Percentiles rank a stretch among this genome's conserved stretches.
Conservation (phyloP, 2,329 filamentous ascomycete genomes). For the Arthrinium phaeospermum region DNA sequence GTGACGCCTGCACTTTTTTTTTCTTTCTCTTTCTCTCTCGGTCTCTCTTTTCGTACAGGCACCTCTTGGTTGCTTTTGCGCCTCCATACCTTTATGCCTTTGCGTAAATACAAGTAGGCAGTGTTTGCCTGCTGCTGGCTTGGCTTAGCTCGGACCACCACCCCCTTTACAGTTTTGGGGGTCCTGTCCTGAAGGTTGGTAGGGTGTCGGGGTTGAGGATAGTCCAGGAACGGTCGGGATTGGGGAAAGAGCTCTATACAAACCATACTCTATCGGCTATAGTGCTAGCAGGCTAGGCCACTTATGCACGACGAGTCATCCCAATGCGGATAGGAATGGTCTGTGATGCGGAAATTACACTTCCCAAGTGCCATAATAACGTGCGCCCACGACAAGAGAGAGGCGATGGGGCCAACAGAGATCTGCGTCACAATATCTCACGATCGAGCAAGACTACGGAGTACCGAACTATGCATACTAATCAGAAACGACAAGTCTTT, state of each 20-base stretch:
- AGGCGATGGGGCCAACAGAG: not conserved
- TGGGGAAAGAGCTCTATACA: not conserved
- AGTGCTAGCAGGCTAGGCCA: not conserved
- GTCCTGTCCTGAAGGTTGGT: not conserved
- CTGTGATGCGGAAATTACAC: constrained; percentile 11
- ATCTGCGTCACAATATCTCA: not conserved
- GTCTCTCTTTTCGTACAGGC: not conserved
- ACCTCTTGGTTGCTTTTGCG: not conserved
- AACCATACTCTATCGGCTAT: constrained; percentile 2
- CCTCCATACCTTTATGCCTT: not conserved
- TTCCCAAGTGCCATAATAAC: not conserved
- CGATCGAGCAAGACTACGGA: not conserved
- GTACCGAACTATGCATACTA: too few relatives aligned
- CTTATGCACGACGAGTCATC: not conserved
- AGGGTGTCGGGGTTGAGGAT: not conserved
- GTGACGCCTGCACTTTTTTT: not conserved
- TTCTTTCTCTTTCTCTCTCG: not conserved
- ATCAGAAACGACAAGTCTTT: not conserved
- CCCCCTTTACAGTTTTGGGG: not conserved
- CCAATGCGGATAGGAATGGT: not conserved
- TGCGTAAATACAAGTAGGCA: not conserved
- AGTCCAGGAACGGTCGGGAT: constrained; percentile 11
- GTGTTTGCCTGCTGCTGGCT: not conserved
- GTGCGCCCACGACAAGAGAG: not conserved
- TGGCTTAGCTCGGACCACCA: not conserved